phyloP scores from a whole-genome alignment of 2,329 filamentous ascomycete species.

The Beauveria pseudobassiana region DNA sequence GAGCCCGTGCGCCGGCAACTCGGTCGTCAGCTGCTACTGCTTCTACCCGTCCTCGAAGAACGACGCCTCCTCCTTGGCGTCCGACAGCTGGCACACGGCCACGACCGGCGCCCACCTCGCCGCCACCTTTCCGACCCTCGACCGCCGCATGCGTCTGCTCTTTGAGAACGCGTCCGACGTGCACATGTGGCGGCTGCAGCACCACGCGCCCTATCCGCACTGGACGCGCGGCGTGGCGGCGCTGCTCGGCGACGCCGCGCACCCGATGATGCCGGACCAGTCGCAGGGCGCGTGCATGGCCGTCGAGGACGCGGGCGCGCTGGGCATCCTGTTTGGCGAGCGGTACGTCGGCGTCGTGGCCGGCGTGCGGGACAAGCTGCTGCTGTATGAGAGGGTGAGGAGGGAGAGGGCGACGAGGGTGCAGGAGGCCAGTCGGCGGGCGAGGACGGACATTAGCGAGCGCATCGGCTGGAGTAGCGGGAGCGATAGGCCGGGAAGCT shows the following conservation, averaged over 20 bases:
- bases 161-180: slow-evolving; percentile 49
- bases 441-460: slow-evolving; percentile 48
- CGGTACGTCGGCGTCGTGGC: slow-evolving; percentile 25
- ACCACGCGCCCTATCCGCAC: slow-evolving; percentile 41
- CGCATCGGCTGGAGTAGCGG: slow-evolving; percentile 50
- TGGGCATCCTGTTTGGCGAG: slow-evolving; percentile 49
- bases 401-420: slow-evolving; percentile 42
- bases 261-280: slow-evolving; percentile 62
- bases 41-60: slow-evolving; percentile 54
- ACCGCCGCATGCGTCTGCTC: slow-evolving; percentile 44
- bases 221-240: slow-evolving; percentile 39
- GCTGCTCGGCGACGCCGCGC: slow-evolving; percentile 55
- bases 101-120: slow-evolving; percentile 46
- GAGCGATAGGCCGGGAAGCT: slow-evolving; percentile 45
- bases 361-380: slow-evolving; percentile 33
- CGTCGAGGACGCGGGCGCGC: slow-evolving; percentile 53
- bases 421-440: slow-evolving; percentile 43
- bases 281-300: slow-evolving; percentile 60
- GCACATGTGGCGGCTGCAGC: slow-evolving; percentile 49
- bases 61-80: slow-evolving; percentile 36
- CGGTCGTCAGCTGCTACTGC: slow-evolving; percentile 56
- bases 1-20: slow-evolving; percentile 54
- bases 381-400: slow-evolving; percentile 41
- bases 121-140: slow-evolving; percentile 48
- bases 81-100: slow-evolving; percentile 47